Conservation (phyloP, 768 basidiomycete species). For the Pholiota microspora region DNA sequence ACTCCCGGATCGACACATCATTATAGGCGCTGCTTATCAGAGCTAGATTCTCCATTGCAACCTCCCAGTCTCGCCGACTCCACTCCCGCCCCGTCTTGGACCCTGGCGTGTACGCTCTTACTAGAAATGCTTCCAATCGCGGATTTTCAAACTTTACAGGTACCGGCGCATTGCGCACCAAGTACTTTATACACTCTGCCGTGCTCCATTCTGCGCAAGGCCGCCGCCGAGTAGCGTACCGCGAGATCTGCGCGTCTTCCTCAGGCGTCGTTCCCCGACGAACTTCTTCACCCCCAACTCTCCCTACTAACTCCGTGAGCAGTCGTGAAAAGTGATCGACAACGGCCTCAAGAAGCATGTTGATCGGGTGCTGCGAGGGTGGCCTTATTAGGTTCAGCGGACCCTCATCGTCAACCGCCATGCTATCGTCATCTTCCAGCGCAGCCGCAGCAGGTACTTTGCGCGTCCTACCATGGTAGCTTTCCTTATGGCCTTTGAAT, state of each 20-base stretch:
- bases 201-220: constrained; percentile 50
- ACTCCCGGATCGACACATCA: constrained; percentile 51
- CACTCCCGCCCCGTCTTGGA: constrained; percentile 74
- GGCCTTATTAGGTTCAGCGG: constrained; percentile 23
- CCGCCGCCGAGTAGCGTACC: constrained; percentile 58
- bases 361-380: constrained; percentile 54
- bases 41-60: constrained; percentile 44
- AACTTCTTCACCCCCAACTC: constrained; percentile 50
- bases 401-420: constrained; percentile 67
- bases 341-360: constrained; percentile 65
- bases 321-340: constrained; percentile 67
- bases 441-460: constrained; percentile 6
- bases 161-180: constrained; percentile 26
- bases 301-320: constrained; percentile 54
- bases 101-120: constrained; percentile 41
- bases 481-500: constrained; percentile 41
- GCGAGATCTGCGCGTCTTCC: constrained; percentile 41
- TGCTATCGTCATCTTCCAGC: constrained; percentile 35
- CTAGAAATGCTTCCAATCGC: constrained; percentile 46
- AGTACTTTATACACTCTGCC: constrained; percentile 55
- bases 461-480: constrained; percentile 29
- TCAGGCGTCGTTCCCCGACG: constrained; percentile 23
- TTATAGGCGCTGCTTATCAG: constrained; percentile 50
- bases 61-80: constrained; percentile 66
- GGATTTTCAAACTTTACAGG: constrained; percentile 30